A percentile compares a stretch with the other conserved stretches of the same genome.
Conservation (phyloP, 2,329 filamentous ascomycete species). For the Plenodomus tracheiphilus region DNA sequence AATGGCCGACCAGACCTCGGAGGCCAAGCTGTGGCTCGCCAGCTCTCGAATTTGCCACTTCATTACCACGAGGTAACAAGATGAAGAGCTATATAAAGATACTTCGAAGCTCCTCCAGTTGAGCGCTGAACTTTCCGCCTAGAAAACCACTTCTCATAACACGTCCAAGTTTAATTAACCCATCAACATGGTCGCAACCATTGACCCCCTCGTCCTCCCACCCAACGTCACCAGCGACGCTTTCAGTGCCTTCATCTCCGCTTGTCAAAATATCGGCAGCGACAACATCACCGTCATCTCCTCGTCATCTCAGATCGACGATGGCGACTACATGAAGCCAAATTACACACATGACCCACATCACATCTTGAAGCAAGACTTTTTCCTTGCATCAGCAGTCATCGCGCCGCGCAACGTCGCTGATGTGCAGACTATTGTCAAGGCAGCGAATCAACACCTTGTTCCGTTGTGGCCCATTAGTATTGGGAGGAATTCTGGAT, state of each 20-base stretch:
- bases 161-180: no score
- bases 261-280: conserved; percentile 1
- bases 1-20: no score
- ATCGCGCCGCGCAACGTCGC: conserved; percentile 48
- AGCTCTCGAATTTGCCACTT: no score
- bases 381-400: conserved; percentile 48
- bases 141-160: no score
- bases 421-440: conserved; percentile 23
- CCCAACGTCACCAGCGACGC: conserved; percentile 3
- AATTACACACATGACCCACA: conserved; percentile 48
- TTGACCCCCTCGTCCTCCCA: conserved; percentile 7
- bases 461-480: conserved; percentile 40
- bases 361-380: conserved; percentile 48
- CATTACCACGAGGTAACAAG: no score
- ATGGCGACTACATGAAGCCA: conserved; percentile 25
- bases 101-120: no score
- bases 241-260: conserved; percentile 3
- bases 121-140: no score
- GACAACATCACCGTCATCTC: conserved; percentile 13
- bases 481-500: conserved; percentile 51
- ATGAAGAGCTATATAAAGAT: no score
- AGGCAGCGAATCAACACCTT: conserved; percentile 32
- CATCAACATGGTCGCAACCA: conserved; percentile 1
- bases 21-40: no score
- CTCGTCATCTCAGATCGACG: conserved; percentile 9